Evolutionary conservation across 345 rosid species (phyloP).

Genomic region (Rhodamnia rubescens): DNA sequence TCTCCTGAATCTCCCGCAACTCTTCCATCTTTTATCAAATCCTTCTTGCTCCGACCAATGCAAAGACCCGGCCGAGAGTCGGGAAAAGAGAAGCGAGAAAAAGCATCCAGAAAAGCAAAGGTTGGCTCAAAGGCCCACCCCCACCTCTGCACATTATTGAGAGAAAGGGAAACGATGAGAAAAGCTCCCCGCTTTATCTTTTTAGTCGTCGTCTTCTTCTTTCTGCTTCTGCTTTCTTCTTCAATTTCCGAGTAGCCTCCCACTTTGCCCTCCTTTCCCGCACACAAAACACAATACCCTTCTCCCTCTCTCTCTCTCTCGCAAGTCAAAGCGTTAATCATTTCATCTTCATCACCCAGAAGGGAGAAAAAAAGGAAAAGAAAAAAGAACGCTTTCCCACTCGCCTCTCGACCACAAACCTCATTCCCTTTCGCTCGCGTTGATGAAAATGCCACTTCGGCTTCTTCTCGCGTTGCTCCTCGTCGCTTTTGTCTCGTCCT

Average conservation of each 20-base stretch:
- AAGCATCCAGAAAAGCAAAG: not conserved
- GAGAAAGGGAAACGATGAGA: not conserved
- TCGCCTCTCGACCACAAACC: not conserved
- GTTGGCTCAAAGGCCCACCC: not conserved
- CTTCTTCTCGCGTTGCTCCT: not conserved
- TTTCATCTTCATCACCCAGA: not conserved
- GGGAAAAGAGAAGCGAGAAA: not conserved
- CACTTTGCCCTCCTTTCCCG: constrained; percentile 4
- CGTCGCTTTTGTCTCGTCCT: not conserved
- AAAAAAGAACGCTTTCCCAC: not conserved
- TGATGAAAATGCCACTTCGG: constrained; percentile 2
- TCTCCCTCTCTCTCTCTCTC: not conserved
- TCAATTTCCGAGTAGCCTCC: not conserved
- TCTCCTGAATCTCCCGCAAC: constrained; percentile 14
- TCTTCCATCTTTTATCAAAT: not conserved
- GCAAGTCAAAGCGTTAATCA: not conserved
- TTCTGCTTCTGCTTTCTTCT: not conserved
- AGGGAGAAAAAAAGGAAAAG: not conserved
- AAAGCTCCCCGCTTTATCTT: not conserved
- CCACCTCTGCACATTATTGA: not conserved
- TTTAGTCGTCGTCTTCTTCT: not conserved
- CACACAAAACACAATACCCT: not conserved
- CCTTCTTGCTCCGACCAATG: not conserved
- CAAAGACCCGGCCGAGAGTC: not conserved
- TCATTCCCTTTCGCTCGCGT: not conserved